Evolutionary conservation across 2,329 filamentous ascomycete genomes (phyloP).

Genomic region (Conoideocrella luteorostrata): DNA sequence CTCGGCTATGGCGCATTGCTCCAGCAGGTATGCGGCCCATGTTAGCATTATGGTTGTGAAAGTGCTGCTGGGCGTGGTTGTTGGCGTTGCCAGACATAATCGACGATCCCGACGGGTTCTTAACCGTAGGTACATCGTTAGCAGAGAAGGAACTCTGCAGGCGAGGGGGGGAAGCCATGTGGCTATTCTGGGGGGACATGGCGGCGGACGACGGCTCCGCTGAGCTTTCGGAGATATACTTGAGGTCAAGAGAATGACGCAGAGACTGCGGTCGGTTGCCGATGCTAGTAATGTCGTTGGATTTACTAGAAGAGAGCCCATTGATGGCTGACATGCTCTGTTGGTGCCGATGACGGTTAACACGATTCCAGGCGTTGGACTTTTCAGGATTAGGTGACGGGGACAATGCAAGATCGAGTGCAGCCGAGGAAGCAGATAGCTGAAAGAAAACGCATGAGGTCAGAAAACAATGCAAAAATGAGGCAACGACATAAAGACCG

Average conservation of each 20-base stretch:
- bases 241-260: constrained; percentile 53
- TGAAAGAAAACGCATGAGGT: constrained; percentile 36
- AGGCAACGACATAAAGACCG: constrained; percentile 10
- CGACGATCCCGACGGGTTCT: constrained; percentile 52
- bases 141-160: constrained; percentile 85
- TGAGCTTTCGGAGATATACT: constrained; percentile 41
- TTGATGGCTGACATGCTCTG: constrained; percentile 49
- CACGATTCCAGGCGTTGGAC: constrained; percentile 48
- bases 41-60: constrained; percentile 75
- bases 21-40: constrained; percentile 71
- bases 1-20: constrained; percentile 63
- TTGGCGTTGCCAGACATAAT: constrained; percentile 41
- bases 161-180: constrained; percentile 62
- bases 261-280: constrained; percentile 41
- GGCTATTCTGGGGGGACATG: constrained; percentile 42
- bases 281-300: constrained; percentile 40
- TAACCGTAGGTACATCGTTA: constrained; percentile 81
- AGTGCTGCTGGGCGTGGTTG: constrained; percentile 56
- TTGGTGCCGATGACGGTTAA: constrained; percentile 63
- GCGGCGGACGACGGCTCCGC: constrained; percentile 30
- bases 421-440: constrained; percentile 74
- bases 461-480: constrained; percentile 21
- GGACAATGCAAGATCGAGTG: constrained; percentile 70
- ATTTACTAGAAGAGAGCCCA: constrained; percentile 32
- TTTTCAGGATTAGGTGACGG: constrained; percentile 58